Conservation (phyloP, 163 green algal species). For the Chloroidium sp. region DNA sequence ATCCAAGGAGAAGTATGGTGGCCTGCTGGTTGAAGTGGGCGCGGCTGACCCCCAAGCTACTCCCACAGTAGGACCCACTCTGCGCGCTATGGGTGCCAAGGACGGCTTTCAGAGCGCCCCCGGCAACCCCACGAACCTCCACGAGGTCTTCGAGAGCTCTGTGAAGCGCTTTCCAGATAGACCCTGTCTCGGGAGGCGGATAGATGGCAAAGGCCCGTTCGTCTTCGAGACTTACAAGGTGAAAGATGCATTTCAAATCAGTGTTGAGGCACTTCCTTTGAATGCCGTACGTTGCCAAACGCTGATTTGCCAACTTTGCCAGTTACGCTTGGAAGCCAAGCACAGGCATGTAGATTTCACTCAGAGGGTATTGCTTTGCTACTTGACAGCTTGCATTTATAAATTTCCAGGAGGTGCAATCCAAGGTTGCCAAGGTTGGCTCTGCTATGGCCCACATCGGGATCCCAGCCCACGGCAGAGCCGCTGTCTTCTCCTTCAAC, state of each 20-base stretch:
- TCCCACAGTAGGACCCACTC: slow-evolving; percentile 1
- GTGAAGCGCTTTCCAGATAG: slow-evolving; percentile 32
- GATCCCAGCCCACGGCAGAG: slow-evolving; percentile 11
- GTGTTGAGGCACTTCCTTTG: not conserved
- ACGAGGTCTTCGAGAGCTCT: slow-evolving; percentile 29
- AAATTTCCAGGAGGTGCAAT: slow-evolving; percentile 35
- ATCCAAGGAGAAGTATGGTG: no score
- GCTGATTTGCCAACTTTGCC: no score
- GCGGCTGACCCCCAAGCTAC: not conserved
- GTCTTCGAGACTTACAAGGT: not conserved
- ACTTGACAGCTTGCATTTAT: not conserved
- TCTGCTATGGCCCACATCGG: slow-evolving; percentile 12
- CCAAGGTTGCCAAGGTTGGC: slow-evolving; percentile 6
- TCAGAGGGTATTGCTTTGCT: not conserved
- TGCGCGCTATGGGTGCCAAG: slow-evolving; percentile 12
- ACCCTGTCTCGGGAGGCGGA: slow-evolving; percentile 49
- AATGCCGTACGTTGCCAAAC: not conserved
- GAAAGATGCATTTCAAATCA: not conserved
- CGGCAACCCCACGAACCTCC: slow-evolving; percentile 22
- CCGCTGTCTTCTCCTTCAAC: slow-evolving; percentile 79
- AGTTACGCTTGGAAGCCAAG: no score
- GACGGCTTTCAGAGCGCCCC: slow-evolving; percentile 20
- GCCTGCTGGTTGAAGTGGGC: no score
- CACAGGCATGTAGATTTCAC: no score
- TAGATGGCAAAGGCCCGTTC: not conserved